Base-by-base conservation (phyloP, 1,284 basidiomycete species). In the Volvariella surrecta region DNA sequence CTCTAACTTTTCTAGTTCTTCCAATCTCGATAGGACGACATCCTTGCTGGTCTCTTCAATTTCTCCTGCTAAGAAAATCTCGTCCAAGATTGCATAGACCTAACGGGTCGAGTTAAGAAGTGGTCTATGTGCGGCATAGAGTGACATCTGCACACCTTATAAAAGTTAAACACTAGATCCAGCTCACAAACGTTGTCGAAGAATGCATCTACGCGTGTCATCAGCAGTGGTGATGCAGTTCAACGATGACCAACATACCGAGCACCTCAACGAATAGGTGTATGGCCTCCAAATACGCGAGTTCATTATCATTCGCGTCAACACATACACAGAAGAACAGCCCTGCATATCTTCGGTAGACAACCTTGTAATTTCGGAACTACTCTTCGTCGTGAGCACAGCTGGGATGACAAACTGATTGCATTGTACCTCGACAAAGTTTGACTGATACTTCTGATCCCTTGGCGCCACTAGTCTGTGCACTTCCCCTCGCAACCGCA, bases 221-320 rank as follows among this genome's bases (percentile, higher is more conserved):
- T 43, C 28, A 39, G n/a, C 32, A 43, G 34, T 39, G 30, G 18
- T 21, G 15, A 43, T 4, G 37, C 32, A 35, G 28, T 19, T 15
- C 10, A 31, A 18, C 18, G 37, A 45, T 39, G 32, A 38, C 53
- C 21, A 15, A 16, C 32, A 66, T 46, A 92, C 93, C 94, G 4
- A 99, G 74, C n/a, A 98, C 85, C 62, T 99, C 96, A 17, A 99
- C 96, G 58, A 99, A 98, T 2, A 99, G 76, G 61, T 99, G 95
- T 45, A 99, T 98, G 2, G 92, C 93, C 61, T 99, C 96, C 20
- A 98, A 72, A 60, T 96, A 97, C 0, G 93, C 92, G 45, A 99
- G 74, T 60, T 99, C 96, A 57, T 99, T 99, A 65, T 99, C 96
- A 56, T 97, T 94, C 17, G 90, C 90, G 57, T 99, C 95, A 7